Percentiles rank a stretch among this genome's conserved stretches.
These are phyloP conservation scores for Geotrichum macrosporum DNA, from an alignment of 1,139 yeast genomes.

Conservation along the genomic window DNA sequence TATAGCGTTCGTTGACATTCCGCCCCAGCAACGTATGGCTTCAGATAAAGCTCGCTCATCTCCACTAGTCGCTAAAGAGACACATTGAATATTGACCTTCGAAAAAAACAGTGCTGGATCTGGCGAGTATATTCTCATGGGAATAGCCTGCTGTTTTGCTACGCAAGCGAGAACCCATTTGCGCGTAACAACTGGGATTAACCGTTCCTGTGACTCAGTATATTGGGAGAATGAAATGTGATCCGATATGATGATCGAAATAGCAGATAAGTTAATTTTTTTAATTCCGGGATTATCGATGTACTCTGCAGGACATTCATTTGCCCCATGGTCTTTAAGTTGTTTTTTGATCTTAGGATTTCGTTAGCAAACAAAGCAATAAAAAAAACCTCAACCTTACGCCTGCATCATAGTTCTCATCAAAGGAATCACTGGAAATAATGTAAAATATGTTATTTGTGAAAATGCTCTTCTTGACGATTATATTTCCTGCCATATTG, in stretches of 20 bases:
- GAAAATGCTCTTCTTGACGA: neutral
- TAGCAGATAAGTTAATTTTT: too few species aligned
- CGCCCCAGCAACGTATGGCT: conserved; percentile 71
- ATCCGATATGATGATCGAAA: conserved; percentile 44
- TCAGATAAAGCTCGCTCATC: conserved; percentile 64
- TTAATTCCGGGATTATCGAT: too few species aligned
- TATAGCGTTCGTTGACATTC: conserved; percentile 59
- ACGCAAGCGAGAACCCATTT: conserved; percentile 60
- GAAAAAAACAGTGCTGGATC: conserved; percentile 63
- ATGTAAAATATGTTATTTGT: conserved; percentile 2
- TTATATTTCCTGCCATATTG: neutral
- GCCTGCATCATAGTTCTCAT: neutral
- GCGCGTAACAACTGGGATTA: conserved; percentile 67
- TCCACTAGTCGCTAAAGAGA: conserved; percentile 50
- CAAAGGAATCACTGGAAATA: neutral
- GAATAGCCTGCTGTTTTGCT: conserved; percentile 43
- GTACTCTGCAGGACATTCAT: too few species aligned
- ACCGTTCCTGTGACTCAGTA: conserved; percentile 45
- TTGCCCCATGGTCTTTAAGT: neutral
- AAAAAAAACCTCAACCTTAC: neutral
- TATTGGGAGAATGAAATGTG: conserved; percentile 55
- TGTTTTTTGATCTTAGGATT: neutral
- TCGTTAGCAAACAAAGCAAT: neutral
- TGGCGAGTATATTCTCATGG: conserved; percentile 54
- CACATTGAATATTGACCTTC: conserved; percentile 57